phyloP scores from a whole-genome alignment of 1,284 basidiomycete species.

The Apiotrichum domesticum region DNA sequence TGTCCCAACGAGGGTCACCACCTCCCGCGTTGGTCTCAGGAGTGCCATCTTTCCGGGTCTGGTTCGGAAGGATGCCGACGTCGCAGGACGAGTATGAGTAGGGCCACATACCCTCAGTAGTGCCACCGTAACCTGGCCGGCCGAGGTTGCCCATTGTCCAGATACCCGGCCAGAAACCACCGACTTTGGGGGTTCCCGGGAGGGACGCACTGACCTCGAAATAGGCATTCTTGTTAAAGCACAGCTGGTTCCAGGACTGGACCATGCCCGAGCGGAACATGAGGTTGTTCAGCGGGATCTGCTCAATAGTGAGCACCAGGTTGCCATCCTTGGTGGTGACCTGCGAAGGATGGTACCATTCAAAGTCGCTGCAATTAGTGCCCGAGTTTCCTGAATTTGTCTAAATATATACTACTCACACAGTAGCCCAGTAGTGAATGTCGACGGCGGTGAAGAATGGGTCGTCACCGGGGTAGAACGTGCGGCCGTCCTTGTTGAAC shows the following conservation, averaged over 20 bases:
- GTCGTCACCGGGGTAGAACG: conserved; percentile 51
- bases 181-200: conserved; percentile 35
- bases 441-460: conserved; percentile 51
- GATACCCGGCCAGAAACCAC: conserved; percentile 52
- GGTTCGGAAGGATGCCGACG: conserved; percentile 25
- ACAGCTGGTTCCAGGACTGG: conserved; percentile 51
- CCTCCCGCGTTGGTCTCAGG: conserved; percentile 42
- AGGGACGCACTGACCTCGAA: conserved; percentile 40
- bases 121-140: conserved; percentile 53
- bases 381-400: too few relatives aligned
- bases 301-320: conserved; percentile 69
- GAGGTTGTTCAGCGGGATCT: conserved; percentile 64
- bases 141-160: conserved; percentile 51
- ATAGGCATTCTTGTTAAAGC: conserved; percentile 45
- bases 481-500: conserved; percentile 63
- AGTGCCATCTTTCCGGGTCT: conserved; percentile 43
- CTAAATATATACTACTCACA: too few relatives aligned
- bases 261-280: conserved; percentile 60
- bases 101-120: conserved; percentile 68
- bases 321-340: conserved; percentile 74
- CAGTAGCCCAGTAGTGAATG: conserved; percentile 52
- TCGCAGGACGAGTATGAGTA: conserved; percentile 45
- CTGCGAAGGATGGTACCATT: conserved; percentile 65
- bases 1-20: conserved; percentile 23
- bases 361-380: conserved; percentile 34